phyloP scores from a whole-genome alignment of 495 filamentous ascomycete genomes.

The Pseudoneurospora amorphoporcata region DNA sequence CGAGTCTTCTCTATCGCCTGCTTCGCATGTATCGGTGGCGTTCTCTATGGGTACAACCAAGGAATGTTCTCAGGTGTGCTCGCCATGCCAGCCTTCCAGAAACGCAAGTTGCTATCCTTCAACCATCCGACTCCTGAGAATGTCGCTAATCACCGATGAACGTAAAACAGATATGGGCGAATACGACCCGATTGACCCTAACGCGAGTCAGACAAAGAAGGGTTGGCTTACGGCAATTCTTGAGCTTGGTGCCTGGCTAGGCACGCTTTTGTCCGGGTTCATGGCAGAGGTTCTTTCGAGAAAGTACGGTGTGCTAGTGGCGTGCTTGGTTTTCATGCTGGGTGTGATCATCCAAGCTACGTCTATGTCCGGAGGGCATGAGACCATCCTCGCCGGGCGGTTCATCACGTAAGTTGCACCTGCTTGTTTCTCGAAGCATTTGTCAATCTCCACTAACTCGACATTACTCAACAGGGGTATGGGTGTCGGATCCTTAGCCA shows the following conservation, averaged over 20 bases:
- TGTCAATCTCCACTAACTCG: neutral
- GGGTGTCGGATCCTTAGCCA: slow-evolving; percentile 59
- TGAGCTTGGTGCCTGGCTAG: slow-evolving; percentile 74
- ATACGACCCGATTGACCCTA: slow-evolving; percentile 37
- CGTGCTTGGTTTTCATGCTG: slow-evolving; percentile 61
- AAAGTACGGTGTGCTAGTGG: slow-evolving; percentile 64
- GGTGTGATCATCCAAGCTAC: slow-evolving; percentile 67
- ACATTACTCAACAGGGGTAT: slow-evolving; percentile 36
- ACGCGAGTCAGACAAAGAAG: slow-evolving; percentile 52
- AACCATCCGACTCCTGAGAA: neutral
- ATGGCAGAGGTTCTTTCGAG: slow-evolving; percentile 64
- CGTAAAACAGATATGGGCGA: slow-evolving; percentile 49
- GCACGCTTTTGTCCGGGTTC: slow-evolving; percentile 65
- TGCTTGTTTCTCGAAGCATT: neutral
- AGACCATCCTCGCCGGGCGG: slow-evolving; percentile 59
- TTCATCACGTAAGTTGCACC: slow-evolving; percentile 49
- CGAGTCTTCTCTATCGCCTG: slow-evolving; percentile 61
- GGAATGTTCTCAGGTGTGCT: slow-evolving; percentile 69
- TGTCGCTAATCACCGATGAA: slow-evolving; percentile 15
- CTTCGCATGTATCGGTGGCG: slow-evolving; percentile 71
- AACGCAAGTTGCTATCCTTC: slow-evolving; percentile 23
- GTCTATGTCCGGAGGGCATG: slow-evolving; percentile 42
- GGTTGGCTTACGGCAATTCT: slow-evolving; percentile 75
- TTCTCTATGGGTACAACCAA: slow-evolving; percentile 60
- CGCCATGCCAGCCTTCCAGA: slow-evolving; percentile 48